Conservation (phyloP, 768 basidiomycete species). For the Cytidiella melzeri region DNA sequence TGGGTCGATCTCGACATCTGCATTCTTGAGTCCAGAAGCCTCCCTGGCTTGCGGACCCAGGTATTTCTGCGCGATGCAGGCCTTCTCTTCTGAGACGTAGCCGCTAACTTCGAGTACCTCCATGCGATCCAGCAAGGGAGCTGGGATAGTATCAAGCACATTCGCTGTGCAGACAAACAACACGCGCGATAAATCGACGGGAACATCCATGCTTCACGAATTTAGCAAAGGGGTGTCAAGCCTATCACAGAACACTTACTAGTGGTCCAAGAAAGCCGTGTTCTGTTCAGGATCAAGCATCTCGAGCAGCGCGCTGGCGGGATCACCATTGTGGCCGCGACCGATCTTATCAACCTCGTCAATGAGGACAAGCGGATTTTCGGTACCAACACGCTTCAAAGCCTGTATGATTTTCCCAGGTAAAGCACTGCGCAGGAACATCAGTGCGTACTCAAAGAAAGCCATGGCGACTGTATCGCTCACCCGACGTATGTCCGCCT, state of each 20-base stretch:
- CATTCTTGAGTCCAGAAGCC: constrained; percentile 77
- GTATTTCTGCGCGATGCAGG: constrained; percentile 80
- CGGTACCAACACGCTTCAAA: constrained; percentile 85
- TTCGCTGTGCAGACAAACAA: constrained; percentile 97
- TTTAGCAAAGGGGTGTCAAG: too few species aligned
- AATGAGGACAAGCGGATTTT: constrained; percentile 90
- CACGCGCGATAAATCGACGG: constrained; percentile 91
- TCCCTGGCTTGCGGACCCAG: constrained; percentile 92
- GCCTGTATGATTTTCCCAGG: constrained; percentile 96
- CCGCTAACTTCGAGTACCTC: constrained; percentile 93
- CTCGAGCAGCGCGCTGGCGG: constrained; percentile 83
- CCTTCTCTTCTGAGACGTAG: constrained; percentile 92
- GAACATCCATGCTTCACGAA: constrained; percentile 84
- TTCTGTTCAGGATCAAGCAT: constrained; percentile 97
- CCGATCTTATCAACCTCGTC: constrained; percentile 98
- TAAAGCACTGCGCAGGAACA: constrained; percentile 49
- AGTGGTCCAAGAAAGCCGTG: constrained; percentile 89
- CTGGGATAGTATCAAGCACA: constrained; percentile 89
- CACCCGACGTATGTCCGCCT: constrained; percentile 94
- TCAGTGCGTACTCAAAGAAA: not conserved
- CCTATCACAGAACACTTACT: too few species aligned
- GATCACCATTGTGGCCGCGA: constrained; percentile 86
- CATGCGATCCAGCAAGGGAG: constrained; percentile 92
- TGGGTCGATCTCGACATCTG: constrained; percentile 74
- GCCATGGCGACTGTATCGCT: constrained; percentile 20